A percentile compares a stretch with the other conserved stretches of the same genome.
Evolutionary conservation across 371 early-diverging fungal species (phyloP).

Genomic region (Nematocida sp.): DNA sequence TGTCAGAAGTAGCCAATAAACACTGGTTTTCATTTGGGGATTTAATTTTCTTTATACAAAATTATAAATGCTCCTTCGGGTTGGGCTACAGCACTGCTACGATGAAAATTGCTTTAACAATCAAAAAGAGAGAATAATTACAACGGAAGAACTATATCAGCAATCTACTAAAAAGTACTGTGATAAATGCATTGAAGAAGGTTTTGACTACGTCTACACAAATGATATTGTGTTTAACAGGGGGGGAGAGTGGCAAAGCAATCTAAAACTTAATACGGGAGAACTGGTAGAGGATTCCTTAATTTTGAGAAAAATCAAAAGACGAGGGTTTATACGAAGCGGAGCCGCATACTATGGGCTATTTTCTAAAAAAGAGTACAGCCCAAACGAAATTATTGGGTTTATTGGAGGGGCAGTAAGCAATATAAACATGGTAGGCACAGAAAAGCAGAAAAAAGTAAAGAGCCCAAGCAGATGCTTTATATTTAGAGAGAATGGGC

Average conservation of each 20-base stretch:
- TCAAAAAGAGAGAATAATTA: not conserved
- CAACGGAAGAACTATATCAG: not conserved
- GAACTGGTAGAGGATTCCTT: constrained; percentile 37
- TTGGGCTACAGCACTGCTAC: constrained; percentile 22
- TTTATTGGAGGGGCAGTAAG: constrained; percentile 20
- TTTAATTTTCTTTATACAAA: constrained; percentile 48
- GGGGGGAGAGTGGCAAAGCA: not conserved
- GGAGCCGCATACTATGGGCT: constrained; percentile 11
- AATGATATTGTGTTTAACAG: constrained; percentile 12
- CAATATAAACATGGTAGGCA: not conserved
- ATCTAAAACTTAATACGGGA: not conserved
- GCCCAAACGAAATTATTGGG: constrained; percentile 46
- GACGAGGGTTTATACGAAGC: constrained; percentile 7
- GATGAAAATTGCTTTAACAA: constrained; percentile 36
- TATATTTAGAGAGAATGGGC: constrained; percentile 27
- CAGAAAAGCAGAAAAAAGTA: not conserved
- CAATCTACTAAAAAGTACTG: constrained; percentile 28
- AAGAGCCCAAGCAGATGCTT: constrained; percentile 36
- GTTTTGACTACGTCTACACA: constrained; percentile 44
- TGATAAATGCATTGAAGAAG: constrained; percentile 29
- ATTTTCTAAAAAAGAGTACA: constrained; percentile 45
- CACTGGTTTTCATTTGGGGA: constrained; percentile 12
- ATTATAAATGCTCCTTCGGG: constrained; percentile 45
- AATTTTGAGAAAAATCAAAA: constrained; percentile 24
- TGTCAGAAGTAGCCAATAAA: constrained; percentile 12